Base-by-base conservation (phyloP, 306 rosid genomes). In the Trifolium fragiferum region DNA sequence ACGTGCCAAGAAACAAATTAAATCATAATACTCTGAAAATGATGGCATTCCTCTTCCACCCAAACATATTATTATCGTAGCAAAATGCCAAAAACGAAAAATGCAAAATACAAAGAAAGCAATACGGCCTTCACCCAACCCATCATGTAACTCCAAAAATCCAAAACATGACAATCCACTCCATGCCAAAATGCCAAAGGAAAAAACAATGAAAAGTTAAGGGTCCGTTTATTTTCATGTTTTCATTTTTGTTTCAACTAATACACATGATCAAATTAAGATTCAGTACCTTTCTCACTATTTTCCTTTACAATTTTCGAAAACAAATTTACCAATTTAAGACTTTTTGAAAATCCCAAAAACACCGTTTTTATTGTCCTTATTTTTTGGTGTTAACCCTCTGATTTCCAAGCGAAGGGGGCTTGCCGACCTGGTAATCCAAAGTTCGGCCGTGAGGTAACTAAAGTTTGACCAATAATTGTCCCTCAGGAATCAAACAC, bases 11-110 rank as follows among this genome's bases (percentile, higher is more conserved):
- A 50, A 62, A 21, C 58, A 58, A 68, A 27, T 68, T 10, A 59
- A 54, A 68, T 21, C 33, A 27, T 11, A 49, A 46, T 23, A 61
- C 25, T 47, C 21, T 1, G 61, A 67, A 51, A 61, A 33, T 15
- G 53, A 54, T 19, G 47, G 18, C 61, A 74, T 80, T 59, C 23
- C 60, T 44, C 66, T 58, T 79, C 75, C 44, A 57, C 71, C 72
- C 5, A 19, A 60, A 14, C 47, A 53, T 13, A 62, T 8, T 8
- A 60, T 60, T 70, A 21, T 40, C 57, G 14, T 40, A 43, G 70
- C 65, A 67, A 67, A 65, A 65, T 37, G 69, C 66, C 60, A 68
- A 68, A 63, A 62, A 9, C 32, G 32, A 69, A 78, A 66, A 50
- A 32, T 33, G 62, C 53, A 20, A 63, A 23, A 37, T 16, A 11